Evolutionary conservation across 1,284 basidiomycete species (phyloP), one percentile per base, ranked within the genome.

Genomic region (Trametes pubescens): DNA sequence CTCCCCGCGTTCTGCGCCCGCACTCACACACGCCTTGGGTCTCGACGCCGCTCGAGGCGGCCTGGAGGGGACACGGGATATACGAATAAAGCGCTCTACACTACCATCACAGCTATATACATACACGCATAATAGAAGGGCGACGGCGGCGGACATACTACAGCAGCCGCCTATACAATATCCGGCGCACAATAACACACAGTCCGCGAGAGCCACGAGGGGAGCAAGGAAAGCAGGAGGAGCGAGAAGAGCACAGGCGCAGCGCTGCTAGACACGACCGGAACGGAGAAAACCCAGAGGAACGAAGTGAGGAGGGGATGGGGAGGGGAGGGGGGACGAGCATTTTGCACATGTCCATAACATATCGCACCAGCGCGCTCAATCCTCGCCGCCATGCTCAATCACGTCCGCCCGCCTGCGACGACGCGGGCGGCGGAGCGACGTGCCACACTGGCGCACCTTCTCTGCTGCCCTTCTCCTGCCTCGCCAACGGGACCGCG

Each of bases 361-460:
- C 26, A 54, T 52, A 59, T 26, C 60, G 54, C 35, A 48, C 51
- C 34, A 34, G 51, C 44, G 32, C 49, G 38, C 37, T 26, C 57
- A 52, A 16, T 24, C 38, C 51, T 24, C 46, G 24, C 55, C 22
- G 24, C 24, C 24, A 59, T 55, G 62, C 48, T 73, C 67, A 75
- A 49, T 76, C 44, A 63, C 65, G 24, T 7, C 49, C 49, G 29
- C 49, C 18, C 7, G 29, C 49, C n/a, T n/a, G 61, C 29, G 67
- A 21, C 4, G 67, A 21, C 4, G 67, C 49, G 32, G 76, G 71
- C 16, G 73, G 54, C 38, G 76, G 72, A 14, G 73, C 69, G 48
- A 78, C 73, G 18, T 76, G 75, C 78, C 78, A 80, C 13, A 80
- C 64, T 16, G 65, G 48, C 56, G 51, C 69, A 60, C 70, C 75